Conservation (phyloP, 164 flowering plant species). For the Pachysandra terminalis region DNA sequence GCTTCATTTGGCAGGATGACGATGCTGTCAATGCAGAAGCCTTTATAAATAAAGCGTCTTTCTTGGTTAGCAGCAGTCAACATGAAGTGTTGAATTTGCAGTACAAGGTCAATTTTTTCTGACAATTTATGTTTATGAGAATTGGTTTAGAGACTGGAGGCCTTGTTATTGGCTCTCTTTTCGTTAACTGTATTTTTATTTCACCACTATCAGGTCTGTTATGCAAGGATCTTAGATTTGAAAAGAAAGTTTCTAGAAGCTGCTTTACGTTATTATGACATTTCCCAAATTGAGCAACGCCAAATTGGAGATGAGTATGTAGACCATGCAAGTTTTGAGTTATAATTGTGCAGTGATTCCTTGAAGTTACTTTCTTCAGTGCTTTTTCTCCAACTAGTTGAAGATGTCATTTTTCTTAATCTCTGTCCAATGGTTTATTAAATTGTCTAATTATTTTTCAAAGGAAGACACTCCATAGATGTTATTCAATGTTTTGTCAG, state of each 20-base stretch:
- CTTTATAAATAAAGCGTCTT: slow-evolving; percentile 92
- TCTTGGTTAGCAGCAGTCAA: slow-evolving; percentile 87
- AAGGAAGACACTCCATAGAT: neutral
- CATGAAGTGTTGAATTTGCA: slow-evolving; percentile 88
- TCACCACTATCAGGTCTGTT: slow-evolving; percentile 64
- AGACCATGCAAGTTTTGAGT: neutral
- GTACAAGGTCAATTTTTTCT: slow-evolving; percentile 64
- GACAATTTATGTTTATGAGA: neutral
- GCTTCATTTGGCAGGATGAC: slow-evolving; percentile 68
- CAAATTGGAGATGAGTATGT: slow-evolving; percentile 98
- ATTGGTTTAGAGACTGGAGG: neutral
- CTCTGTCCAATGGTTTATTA: neutral
- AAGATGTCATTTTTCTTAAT: neutral
- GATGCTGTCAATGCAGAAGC: slow-evolving; percentile 98
- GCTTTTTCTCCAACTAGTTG: neutral
- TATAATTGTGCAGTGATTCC: neutral
- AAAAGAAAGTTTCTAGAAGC: slow-evolving; percentile 98
- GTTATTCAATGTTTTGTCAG: neutral
- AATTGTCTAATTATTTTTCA: no score
- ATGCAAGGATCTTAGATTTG: slow-evolving; percentile 90
- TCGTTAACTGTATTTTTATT: neutral
- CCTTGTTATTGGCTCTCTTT: neutral
- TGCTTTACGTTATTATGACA: slow-evolving; percentile 93
- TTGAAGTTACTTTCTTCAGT: neutral
- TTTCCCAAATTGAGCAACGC: slow-evolving; percentile 93